Evolutionary conservation across 139 green algal species (phyloP).

Genomic region (Chlamydomonas sp.): DNA sequence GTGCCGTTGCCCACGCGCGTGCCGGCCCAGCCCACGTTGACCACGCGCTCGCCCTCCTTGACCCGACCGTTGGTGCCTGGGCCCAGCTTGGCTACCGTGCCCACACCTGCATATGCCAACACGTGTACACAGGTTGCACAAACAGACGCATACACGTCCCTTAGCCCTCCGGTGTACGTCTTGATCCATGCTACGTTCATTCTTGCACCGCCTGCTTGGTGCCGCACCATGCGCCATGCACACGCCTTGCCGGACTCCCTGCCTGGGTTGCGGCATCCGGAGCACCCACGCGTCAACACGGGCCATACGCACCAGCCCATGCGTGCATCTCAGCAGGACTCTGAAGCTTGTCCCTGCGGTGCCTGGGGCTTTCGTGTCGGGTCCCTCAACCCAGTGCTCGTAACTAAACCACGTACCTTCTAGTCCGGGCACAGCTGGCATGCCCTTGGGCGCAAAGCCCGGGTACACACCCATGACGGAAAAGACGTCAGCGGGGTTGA

Average conservation of each 20-base stretch:
- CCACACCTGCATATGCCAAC: constrained; percentile 42
- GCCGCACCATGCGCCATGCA: no score
- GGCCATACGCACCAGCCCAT: no score
- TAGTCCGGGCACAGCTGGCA: constrained; percentile 41
- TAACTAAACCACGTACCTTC: constrained; percentile 34
- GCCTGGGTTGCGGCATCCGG: no score
- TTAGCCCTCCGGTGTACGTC: no score
- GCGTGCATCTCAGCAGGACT: no score
- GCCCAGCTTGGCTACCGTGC: constrained; percentile 40
- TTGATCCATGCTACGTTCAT: no score
- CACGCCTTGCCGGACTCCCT: no score
- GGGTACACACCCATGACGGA: constrained; percentile 47
- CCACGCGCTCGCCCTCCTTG: constrained; percentile 52
- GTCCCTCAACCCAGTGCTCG: neutral
- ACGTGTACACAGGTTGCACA: neutral
- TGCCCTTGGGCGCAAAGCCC: constrained; percentile 43
- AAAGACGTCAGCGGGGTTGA: constrained; percentile 62
- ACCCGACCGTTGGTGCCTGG: constrained; percentile 33
- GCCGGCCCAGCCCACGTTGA: constrained; percentile 39
- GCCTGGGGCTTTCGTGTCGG: neutral
- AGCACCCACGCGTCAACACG: no score
- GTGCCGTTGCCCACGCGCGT: constrained; percentile 50
- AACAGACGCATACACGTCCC: neutral
- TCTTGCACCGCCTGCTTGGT: no score
- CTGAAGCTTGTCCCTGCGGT: no score